Evolutionary conservation across 2,329 filamentous ascomycete species (phyloP).

Genomic region (Fusarium neocosmosporiellum): DNA sequence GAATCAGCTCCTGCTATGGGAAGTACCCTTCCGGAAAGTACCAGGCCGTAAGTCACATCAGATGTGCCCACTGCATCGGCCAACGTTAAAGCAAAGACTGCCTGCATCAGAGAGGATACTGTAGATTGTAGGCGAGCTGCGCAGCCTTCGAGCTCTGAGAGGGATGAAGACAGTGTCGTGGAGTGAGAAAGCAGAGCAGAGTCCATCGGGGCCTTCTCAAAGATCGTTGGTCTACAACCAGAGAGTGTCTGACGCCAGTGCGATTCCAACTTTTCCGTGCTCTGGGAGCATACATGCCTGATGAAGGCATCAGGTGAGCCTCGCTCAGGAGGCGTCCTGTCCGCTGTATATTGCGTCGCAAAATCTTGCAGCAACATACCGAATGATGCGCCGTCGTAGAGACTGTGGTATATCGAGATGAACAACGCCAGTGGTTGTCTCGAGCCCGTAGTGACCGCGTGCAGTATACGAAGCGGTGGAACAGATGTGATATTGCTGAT

Average conservation of each 20-base stretch:
- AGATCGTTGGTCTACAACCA: neutral
- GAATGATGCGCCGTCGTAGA: neutral
- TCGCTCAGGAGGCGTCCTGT: neutral
- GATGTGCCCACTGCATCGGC: neutral
- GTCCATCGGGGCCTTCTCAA: neutral
- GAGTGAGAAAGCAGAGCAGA: neutral
- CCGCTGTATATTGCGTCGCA: neutral
- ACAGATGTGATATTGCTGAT: neutral
- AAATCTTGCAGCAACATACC: neutral
- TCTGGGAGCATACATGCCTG: constrained; percentile 1
- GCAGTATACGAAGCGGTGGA: neutral
- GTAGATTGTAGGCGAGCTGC: neutral
- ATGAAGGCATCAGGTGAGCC: neutral
- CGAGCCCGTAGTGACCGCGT: neutral
- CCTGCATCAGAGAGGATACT: neutral
- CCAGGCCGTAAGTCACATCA: neutral
- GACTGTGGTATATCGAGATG: neutral
- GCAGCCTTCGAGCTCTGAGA: neutral
- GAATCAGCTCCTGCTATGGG: neutral
- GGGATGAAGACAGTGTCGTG: neutral
- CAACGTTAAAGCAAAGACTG: neutral
- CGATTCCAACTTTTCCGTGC: neutral
- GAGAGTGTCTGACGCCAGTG: neutral
- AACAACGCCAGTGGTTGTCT: neutral
- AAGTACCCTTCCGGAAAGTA: neutral